A percentile compares a stretch with the other conserved stretches of the same genome.
Evolutionary conservation across 1,284 basidiomycete genomes (phyloP).

Genomic region (Trametes pubescens): DNA sequence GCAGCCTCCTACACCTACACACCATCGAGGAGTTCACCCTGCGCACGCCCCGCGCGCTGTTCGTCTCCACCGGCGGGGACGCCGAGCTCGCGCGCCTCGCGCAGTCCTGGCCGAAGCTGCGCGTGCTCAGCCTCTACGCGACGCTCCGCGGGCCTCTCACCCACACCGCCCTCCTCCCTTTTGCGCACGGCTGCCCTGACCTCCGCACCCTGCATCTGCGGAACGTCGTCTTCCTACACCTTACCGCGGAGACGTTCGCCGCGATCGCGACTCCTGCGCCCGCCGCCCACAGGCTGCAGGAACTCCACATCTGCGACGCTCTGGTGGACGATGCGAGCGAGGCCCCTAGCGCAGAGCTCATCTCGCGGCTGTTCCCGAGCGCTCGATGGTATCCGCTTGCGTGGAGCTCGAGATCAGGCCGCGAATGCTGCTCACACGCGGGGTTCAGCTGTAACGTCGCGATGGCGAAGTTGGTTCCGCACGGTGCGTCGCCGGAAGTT

Average conservation of each 20-base stretch:
- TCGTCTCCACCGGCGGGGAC: background rate
- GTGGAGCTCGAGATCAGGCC: too few species aligned
- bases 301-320: conserved; percentile 1
- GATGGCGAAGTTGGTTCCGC: too few species aligned
- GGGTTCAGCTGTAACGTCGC: too few species aligned
- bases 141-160: conserved; percentile 1
- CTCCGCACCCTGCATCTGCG: conserved; percentile 11
- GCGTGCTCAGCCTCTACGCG: conserved; percentile 2
- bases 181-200: conserved; percentile 4
- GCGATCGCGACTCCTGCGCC: background rate
- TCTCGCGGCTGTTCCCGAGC: background rate
- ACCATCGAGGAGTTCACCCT: background rate
- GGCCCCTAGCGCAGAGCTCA: background rate
- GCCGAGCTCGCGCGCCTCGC: background rate
- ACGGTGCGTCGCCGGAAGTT: too few species aligned
- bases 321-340: background rate
- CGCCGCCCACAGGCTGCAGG: background rate
- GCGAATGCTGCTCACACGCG: too few species aligned
- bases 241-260: background rate
- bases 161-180: background rate
- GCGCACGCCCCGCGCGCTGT: background rate
- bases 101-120: conserved; percentile 1
- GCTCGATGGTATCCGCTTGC: too few species aligned
- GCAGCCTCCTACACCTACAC: background rate
- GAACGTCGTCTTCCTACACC: background rate